Conservation (phyloP, 2,329 filamentous ascomycete species). For the Sclerotinia subarctica region DNA sequence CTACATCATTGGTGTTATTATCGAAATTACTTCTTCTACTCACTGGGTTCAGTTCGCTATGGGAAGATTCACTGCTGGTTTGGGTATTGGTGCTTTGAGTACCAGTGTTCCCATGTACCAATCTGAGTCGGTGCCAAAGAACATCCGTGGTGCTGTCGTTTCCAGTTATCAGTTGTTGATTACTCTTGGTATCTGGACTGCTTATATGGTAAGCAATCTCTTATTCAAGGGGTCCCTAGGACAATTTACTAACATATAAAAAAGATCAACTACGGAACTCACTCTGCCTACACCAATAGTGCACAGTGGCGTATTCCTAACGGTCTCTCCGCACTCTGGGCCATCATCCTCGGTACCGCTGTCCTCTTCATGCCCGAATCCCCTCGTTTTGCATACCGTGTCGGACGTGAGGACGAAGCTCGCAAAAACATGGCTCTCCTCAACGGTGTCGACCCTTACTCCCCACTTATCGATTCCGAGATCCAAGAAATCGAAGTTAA, state of each 20-base stretch:
- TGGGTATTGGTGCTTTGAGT: slow-evolving; percentile 62
- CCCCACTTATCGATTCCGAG: slow-evolving; percentile 45
- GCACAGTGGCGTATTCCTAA: slow-evolving; percentile 62
- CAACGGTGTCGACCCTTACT: slow-evolving; percentile 42
- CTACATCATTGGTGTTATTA: slow-evolving; percentile 60
- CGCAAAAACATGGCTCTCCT: slow-evolving; percentile 48
- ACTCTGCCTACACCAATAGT: slow-evolving; percentile 42
- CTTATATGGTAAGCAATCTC: slow-evolving; percentile 46
- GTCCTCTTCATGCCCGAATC: slow-evolving; percentile 55
- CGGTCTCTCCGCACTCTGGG: slow-evolving; percentile 55
- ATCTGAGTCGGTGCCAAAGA: slow-evolving; percentile 61
- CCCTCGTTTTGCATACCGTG: slow-evolving; percentile 50
- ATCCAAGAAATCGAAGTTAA: slow-evolving; percentile 52
- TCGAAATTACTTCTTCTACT: slow-evolving; percentile 56
- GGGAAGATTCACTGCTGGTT: slow-evolving; percentile 62
- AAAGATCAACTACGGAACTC: slow-evolving; percentile 59
- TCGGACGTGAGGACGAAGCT: slow-evolving; percentile 48
- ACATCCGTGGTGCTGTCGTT: slow-evolving; percentile 62
- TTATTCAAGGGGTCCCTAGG: not conserved
- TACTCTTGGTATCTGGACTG: slow-evolving; percentile 62
- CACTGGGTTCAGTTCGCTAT: slow-evolving; percentile 64
- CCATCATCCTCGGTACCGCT: slow-evolving; percentile 48
- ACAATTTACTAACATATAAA: slow-evolving; percentile 38
- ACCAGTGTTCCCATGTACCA: slow-evolving; percentile 68
- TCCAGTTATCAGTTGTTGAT: slow-evolving; percentile 67